Evolutionary conservation across 257 asterid genomes (phyloP).

Genomic region (Solanum lignicaule): DNA sequence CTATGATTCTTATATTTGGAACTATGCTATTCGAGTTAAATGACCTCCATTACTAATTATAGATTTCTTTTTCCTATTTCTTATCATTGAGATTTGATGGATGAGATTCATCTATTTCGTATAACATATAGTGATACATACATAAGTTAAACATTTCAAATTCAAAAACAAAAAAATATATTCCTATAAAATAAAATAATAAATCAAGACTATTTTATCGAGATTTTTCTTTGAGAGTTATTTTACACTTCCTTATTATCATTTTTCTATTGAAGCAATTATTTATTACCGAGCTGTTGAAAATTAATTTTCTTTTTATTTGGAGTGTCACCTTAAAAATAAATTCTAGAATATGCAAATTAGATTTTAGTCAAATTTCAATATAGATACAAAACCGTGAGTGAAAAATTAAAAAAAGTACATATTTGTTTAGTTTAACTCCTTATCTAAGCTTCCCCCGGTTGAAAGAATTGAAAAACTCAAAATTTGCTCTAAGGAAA

Average conservation of each 20-base stretch:
- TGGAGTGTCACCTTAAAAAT: neutral
- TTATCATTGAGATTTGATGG: neutral
- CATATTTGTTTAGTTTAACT: neutral
- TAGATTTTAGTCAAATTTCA: neutral
- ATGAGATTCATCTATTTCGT: neutral
- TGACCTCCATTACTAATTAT: neutral
- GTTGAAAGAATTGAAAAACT: no score
- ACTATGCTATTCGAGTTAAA: neutral
- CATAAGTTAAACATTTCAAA: neutral
- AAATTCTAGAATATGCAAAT: neutral
- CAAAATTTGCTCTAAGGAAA: no score
- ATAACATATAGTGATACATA: neutral
- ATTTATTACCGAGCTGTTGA: neutral
- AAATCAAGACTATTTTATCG: neutral
- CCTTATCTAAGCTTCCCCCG: neutral
- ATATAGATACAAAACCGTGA: neutral
- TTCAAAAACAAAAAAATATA: neutral
- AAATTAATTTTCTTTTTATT: neutral
- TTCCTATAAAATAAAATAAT: no score
- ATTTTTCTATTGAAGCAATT: neutral
- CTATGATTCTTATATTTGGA: slow-evolving; percentile 7
- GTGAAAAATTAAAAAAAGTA: neutral
- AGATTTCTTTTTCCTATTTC: neutral
- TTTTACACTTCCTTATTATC: neutral
- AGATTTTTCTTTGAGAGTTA: neutral